Evolutionary conservation across 495 filamentous ascomycete genomes (phyloP).

Genomic region (Monascus purpureus): DNA sequence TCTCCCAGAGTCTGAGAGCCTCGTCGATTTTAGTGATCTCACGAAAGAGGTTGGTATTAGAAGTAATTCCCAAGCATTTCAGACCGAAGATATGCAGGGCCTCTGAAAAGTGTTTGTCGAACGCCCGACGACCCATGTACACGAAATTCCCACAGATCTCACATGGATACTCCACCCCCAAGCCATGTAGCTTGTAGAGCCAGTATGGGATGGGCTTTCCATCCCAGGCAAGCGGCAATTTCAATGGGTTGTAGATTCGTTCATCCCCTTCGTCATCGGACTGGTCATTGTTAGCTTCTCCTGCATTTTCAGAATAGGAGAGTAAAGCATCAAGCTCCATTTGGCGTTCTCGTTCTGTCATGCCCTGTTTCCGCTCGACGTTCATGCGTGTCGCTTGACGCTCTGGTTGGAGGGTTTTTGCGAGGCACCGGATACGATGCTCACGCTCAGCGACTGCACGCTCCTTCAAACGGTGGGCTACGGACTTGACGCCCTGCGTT

Average conservation of each 20-base stretch:
- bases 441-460: conserved; percentile 83
- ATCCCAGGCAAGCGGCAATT: conserved; percentile 91
- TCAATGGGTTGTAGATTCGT: conserved; percentile 91
- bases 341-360: conserved; percentile 90
- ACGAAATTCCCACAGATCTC: conserved; percentile 97
- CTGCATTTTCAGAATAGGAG: conserved; percentile 38
- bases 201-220: conserved; percentile 98
- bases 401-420: conserved; percentile 61
- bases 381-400: conserved; percentile 79
- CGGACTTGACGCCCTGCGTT: conserved; percentile 14
- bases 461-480: conserved; percentile 58
- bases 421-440: conserved; percentile 62
- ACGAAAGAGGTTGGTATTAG: conserved; percentile 76
- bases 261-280: conserved; percentile 57
- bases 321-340: conserved; percentile 83
- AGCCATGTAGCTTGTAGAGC: conserved; percentile 92
- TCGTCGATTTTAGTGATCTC: conserved; percentile 90
- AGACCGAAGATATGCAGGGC: conserved; percentile 81
- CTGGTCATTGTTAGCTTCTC: conserved; percentile 40
- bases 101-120: conserved; percentile 97
- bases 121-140: conserved; percentile 89
- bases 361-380: conserved; percentile 84
- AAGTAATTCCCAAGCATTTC: conserved; percentile 81
- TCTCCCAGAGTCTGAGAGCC: conserved; percentile 79
- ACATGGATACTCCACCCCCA: conserved; percentile 89